Conservation (phyloP, 1,284 basidiomycete species). For the Leccinum cinnamomeum region DNA sequence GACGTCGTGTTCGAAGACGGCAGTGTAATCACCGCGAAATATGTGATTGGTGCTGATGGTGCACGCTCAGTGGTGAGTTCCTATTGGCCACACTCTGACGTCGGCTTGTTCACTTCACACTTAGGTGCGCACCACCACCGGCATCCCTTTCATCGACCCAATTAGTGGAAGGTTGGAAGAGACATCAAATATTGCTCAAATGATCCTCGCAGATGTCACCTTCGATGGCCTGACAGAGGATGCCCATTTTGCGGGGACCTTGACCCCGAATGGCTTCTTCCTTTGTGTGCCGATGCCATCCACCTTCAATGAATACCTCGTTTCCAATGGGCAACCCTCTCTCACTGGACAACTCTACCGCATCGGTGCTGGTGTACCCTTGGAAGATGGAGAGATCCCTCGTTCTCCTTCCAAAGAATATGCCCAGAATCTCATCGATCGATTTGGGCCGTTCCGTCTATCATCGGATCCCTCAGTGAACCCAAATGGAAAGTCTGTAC, state of each 20-base stretch:
- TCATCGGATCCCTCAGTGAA: slow-evolving; percentile 28
- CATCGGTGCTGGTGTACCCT: slow-evolving; percentile 37
- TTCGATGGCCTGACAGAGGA: neutral
- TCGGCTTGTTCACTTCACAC: neutral
- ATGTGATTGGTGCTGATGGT: neutral
- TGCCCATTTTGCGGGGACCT: neutral
- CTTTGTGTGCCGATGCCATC: neutral
- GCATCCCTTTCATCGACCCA: neutral
- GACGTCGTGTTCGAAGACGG: neutral
- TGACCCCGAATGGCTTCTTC: neutral
- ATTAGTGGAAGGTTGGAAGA: neutral
- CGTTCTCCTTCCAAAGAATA: slow-evolving; percentile 35
- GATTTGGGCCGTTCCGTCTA: slow-evolving; percentile 34
- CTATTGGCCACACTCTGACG: neutral
- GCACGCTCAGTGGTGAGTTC: neutral
- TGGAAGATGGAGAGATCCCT: slow-evolving; percentile 34
- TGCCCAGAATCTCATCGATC: slow-evolving; percentile 38
- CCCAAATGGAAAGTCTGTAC: slow-evolving; percentile 17
- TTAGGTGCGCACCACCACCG: neutral
- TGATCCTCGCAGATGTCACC: neutral
- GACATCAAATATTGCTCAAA: neutral
- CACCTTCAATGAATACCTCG: neutral
- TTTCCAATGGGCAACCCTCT: neutral
- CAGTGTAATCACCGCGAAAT: neutral
- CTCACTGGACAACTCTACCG: slow-evolving; percentile 29